Base-by-base conservation (phyloP, 2,329 filamentous ascomycete species). In the Pleoardoris graminearum region DNA sequence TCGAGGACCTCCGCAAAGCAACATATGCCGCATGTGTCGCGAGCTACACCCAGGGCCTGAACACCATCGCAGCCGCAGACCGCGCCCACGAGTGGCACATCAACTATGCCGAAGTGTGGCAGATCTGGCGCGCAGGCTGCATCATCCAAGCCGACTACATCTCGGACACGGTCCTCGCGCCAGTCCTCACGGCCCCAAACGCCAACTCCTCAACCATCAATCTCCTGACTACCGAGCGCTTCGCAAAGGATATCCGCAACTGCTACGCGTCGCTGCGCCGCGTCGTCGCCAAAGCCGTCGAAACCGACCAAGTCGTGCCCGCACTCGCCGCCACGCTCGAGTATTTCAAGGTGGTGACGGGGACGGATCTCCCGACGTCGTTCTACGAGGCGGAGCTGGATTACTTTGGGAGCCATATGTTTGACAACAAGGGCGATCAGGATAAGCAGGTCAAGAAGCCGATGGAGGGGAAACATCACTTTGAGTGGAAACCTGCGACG, bases 331-430 rank as follows among this genome's bases (percentile, higher is more conserved):
- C 85, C 1, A 86, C 78, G 1, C 65, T 90, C 48, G 87, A 89
- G 59, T 89, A 87, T 62, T 72, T 86, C 61, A 89, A 90, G 71
- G 86, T 86, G 48, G 78, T 78, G 23, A 81, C 79, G 1, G 81
- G 81, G 14, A 82, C 79, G 3, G 79, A 80, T 53, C 68, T 90
- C 27, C 86, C 86, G 0, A 88, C 85, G 3, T 80, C 82, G 51
- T 89, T 90, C 64, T 85, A 86, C 74, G 86, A 89, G 70, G 86
- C 86, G 0, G 80, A 90, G 73, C 73, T 90, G 67, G 86, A 89
- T 65, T 88, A 85, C 63, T 90, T 90, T 66, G 86, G 87, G 0
- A 79, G 80, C 32, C 86, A 89, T 68, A 82, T 81, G 74, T 89
- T 82, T 65, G 84, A 88, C 64, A 75, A 79, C 55, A 80, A 80